phyloP scores from a whole-genome alignment of 176 grass and related monocot species.

The Rhipidocladum racemiflorum region DNA sequence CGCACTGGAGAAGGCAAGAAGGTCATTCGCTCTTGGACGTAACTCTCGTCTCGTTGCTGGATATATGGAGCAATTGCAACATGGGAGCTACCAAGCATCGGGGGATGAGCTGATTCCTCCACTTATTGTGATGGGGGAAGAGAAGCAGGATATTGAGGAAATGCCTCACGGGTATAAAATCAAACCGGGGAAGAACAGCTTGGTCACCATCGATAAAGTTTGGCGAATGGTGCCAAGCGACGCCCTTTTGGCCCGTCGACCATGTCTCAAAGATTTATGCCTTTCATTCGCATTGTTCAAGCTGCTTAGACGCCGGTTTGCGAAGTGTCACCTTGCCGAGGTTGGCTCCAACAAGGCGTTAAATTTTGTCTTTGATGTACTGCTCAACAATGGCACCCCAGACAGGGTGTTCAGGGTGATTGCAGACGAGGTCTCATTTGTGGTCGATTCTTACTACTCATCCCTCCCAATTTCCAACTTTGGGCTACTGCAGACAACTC shows the following conservation, averaged over 20 bases:
- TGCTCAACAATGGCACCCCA: neutral
- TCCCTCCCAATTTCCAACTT: neutral
- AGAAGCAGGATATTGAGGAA: neutral
- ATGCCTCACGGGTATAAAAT: neutral
- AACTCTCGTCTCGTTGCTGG: neutral
- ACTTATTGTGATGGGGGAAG: constrained; percentile 27
- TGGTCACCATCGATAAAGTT: neutral
- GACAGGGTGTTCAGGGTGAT: neutral
- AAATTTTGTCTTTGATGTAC: neutral
- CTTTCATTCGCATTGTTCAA: constrained; percentile 14
- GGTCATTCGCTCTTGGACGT: neutral
- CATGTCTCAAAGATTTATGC: constrained; percentile 1
- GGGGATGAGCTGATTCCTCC: neutral
- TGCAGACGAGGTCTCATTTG: neutral
- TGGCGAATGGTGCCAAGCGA: neutral
- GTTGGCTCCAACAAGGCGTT: neutral
- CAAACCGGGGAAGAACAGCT: neutral
- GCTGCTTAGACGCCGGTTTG: neutral
- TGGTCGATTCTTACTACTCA: neutral
- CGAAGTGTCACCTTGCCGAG: neutral
- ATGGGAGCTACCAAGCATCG: neutral
- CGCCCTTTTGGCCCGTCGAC: neutral
- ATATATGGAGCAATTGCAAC: neutral
- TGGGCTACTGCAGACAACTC: neutral
- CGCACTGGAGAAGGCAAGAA: neutral